Evolutionary conservation across 2,329 filamentous ascomycete species (phyloP).

Genomic region (Reticulascus tulasneorum): DNA sequence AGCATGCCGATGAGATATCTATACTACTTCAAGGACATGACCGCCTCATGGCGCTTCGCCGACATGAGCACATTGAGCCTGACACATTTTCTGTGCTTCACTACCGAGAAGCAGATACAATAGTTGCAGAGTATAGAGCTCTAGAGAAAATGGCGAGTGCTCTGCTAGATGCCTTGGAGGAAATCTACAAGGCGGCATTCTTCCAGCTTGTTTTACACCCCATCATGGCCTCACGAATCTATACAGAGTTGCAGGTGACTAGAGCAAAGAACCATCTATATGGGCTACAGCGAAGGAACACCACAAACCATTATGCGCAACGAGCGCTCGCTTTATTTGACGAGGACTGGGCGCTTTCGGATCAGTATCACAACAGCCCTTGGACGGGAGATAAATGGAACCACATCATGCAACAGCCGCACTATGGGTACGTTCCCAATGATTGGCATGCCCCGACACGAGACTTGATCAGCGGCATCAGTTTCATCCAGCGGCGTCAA

Average conservation of each 20-base stretch:
- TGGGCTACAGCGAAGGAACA: constrained; percentile 52
- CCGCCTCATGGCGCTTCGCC: constrained; percentile 43
- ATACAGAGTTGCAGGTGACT: constrained; percentile 43
- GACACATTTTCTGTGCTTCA: constrained; percentile 54
- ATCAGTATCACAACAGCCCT: constrained; percentile 46
- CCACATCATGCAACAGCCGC: constrained; percentile 47
- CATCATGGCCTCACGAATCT: constrained; percentile 52
- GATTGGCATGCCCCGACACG: constrained; percentile 54
- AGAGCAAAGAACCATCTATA: constrained; percentile 49
- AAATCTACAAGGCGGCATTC: constrained; percentile 40
- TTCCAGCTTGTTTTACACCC: constrained; percentile 61
- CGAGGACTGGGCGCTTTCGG: constrained; percentile 43
- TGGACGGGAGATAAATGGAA: constrained; percentile 52
- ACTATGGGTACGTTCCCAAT: constrained; percentile 47
- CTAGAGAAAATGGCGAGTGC: constrained; percentile 40
- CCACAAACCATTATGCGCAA: constrained; percentile 45
- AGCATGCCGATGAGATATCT: constrained; percentile 41
- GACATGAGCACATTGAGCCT: constrained; percentile 56
- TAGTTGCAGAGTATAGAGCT: constrained; percentile 49
- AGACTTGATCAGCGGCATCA: constrained; percentile 50
- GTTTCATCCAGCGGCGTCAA: constrained; percentile 47
- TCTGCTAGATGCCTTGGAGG: constrained; percentile 38
- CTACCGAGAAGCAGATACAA: constrained; percentile 54
- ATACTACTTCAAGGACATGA: constrained; percentile 51
- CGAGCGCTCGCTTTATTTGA: constrained; percentile 46